phyloP scores from a whole-genome alignment of 148 eudicot genomes.

The Talinum fruticosum region DNA sequence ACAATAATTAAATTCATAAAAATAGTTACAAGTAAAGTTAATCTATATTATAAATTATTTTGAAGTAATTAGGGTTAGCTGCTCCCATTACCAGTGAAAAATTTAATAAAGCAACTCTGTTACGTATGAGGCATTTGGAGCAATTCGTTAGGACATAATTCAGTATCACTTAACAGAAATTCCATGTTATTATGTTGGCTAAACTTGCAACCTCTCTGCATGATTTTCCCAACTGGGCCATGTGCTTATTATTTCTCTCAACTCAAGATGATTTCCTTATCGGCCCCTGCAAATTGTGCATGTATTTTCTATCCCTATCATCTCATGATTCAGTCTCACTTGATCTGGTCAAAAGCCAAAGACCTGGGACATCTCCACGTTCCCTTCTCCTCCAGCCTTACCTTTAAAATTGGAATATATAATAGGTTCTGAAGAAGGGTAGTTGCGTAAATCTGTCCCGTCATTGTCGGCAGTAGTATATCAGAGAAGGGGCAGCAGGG shows the following conservation, averaged over 20 bases:
- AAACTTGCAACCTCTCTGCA: background rate
- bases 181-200: constrained; percentile 29
- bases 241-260: constrained; percentile 17
- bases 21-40: too few relatives aligned
- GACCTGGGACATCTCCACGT: background rate
- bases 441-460: constrained; percentile 5
- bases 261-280: background rate
- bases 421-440: constrained; percentile 1
- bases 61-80: too few relatives aligned
- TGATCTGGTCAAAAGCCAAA: constrained; percentile 1
- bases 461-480: constrained; percentile 18
- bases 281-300: constrained; percentile 6
- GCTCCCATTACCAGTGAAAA: too few relatives aligned
- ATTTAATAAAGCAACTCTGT: too few relatives aligned
- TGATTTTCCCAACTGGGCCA: constrained; percentile 32
- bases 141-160: background rate
- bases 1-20: too few relatives aligned
- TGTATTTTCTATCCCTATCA: background rate
- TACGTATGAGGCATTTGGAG: too few relatives aligned
- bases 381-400: background rate
- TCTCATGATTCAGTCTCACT: constrained; percentile 4
- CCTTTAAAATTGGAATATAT: background rate
- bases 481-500: background rate
- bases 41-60: too few relatives aligned
- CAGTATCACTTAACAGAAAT: background rate